Conservation (phyloP, 495 filamentous ascomycete genomes). For the Rostrohypoxylon terebratum region DNA sequence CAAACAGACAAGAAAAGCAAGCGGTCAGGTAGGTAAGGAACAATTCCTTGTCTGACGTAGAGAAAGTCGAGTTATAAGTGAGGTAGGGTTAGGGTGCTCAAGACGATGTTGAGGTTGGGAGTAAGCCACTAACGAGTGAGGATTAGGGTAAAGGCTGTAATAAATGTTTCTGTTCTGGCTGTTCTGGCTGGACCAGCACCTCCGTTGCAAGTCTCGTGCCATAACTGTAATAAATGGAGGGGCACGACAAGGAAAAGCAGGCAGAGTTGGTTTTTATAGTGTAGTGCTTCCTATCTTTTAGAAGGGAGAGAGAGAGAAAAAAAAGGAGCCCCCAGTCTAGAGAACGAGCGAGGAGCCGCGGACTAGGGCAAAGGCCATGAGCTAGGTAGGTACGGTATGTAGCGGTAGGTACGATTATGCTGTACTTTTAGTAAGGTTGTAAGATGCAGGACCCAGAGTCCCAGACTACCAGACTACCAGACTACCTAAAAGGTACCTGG, state of each 20-base stretch:
- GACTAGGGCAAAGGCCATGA: conserved; percentile 44
- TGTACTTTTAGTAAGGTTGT: conserved; percentile 45
- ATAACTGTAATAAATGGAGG: conserved; percentile 55
- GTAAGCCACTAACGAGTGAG: conserved; percentile 42
- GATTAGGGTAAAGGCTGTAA: conserved; percentile 29
- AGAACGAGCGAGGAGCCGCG: conserved; percentile 41
- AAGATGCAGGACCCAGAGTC: conserved; percentile 41
- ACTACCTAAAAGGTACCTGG: conserved; percentile 41
- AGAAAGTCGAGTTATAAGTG: conserved; percentile 13
- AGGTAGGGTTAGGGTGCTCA: not conserved
- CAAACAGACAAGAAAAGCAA: conserved; percentile 11
- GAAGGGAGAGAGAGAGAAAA: conserved; percentile 47
- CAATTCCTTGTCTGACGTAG: conserved; percentile 19
- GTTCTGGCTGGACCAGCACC: conserved; percentile 55
- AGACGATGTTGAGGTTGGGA: conserved; percentile 41
- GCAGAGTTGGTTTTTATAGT: conserved; percentile 61
- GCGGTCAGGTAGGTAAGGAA: conserved; percentile 34
- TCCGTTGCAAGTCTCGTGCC: conserved; percentile 60
- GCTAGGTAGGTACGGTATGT: conserved; percentile 39
- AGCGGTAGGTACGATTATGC: conserved; percentile 38
- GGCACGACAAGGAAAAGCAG: conserved; percentile 52
- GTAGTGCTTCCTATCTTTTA: conserved; percentile 50
- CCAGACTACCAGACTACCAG: conserved; percentile 22
- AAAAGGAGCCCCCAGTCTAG: conserved; percentile 43
- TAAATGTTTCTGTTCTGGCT: conserved; percentile 52